These are phyloP conservation scores for Suhomyces anneliseae DNA, from an alignment of 1,139 yeast genomes.

Conservation along the genomic window DNA sequence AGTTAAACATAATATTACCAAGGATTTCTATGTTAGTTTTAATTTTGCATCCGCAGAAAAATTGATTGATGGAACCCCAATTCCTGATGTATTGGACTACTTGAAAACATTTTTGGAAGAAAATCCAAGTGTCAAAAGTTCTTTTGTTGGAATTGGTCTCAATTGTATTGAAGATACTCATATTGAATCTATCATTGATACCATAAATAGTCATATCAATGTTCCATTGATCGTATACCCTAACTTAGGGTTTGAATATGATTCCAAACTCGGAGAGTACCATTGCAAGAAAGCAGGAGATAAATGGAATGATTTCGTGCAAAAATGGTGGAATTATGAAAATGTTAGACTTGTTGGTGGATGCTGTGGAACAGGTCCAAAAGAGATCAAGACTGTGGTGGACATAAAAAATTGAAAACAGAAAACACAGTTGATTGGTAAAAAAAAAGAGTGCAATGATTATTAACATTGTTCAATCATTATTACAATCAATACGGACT, in stretches of 20 bases:
- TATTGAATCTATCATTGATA: slow-evolving; percentile 21
- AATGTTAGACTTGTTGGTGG: slow-evolving; percentile 52
- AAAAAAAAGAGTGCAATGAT: neutral
- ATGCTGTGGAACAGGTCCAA: slow-evolving; percentile 57
- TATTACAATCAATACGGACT: too few relatives aligned
- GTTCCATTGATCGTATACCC: slow-evolving; percentile 50
- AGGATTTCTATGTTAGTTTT: slow-evolving; percentile 33
- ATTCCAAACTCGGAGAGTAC: slow-evolving; percentile 25
- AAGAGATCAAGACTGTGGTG: slow-evolving; percentile 30
- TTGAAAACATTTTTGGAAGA: slow-evolving; percentile 15
- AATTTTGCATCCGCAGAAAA: slow-evolving; percentile 24
- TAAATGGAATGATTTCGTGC: slow-evolving; percentile 30
- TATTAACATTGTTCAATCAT: neutral
- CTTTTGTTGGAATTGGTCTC: slow-evolving; percentile 38
- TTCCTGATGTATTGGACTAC: slow-evolving; percentile 22
- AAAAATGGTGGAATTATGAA: slow-evolving; percentile 33
- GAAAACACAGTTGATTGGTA: neutral
- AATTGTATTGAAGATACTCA: slow-evolving; percentile 37
- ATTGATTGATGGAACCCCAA: slow-evolving; percentile 36
- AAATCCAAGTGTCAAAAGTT: slow-evolving; percentile 9
- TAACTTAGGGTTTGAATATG: slow-evolving; percentile 55
- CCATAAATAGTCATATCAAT: slow-evolving; percentile 18
- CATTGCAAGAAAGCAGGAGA: slow-evolving; percentile 18
- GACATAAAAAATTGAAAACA: neutral
- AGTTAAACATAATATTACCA: slow-evolving; percentile 10